phyloP scores from a whole-genome alignment of 2,329 filamentous ascomycete genomes.

The Aurifilum marmelostoma region DNA sequence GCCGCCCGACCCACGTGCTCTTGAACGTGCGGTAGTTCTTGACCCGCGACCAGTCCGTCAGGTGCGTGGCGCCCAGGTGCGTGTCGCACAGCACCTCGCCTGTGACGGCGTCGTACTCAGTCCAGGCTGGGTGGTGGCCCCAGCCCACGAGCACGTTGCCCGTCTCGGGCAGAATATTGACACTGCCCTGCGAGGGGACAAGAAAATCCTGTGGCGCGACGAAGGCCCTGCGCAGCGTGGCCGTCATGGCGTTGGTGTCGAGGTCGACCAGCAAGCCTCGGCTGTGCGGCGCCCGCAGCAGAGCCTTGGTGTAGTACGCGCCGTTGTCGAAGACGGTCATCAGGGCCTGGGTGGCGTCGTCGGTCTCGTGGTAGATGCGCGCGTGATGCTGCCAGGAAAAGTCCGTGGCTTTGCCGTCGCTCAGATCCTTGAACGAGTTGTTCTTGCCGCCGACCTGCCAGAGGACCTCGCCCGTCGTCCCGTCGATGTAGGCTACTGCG shows the following conservation, averaged over 20 bases:
- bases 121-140: conserved; percentile 15
- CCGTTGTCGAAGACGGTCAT: conserved; percentile 46
- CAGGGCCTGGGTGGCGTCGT: conserved; percentile 33
- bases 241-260: conserved; percentile 10
- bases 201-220: conserved; percentile 6
- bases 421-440: conserved; percentile 43
- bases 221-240: conserved; percentile 2
- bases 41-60: neutral
- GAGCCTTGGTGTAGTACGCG: conserved; percentile 6
- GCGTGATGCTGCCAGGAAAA: conserved; percentile 47
- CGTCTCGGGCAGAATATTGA: conserved; percentile 8
- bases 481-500: conserved; percentile 38
- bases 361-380: conserved; percentile 40
- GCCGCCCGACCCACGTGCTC: conserved; percentile 10
- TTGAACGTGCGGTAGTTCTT: conserved; percentile 19
- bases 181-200: conserved; percentile 12
- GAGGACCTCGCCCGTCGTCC: conserved; percentile 37
- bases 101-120: conserved; percentile 11
- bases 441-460: conserved; percentile 43
- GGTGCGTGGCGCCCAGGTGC: conserved; percentile 2
- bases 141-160: conserved; percentile 15
- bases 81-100: conserved; percentile 12
- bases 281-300: conserved; percentile 2
- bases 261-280: conserved; percentile 16
- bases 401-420: conserved; percentile 39